A percentile compares a stretch with the other conserved stretches of the same genome.
Evolutionary conservation across 495 filamentous ascomycete genomes (phyloP).

Genomic region (Penicillium maclennaniae): DNA sequence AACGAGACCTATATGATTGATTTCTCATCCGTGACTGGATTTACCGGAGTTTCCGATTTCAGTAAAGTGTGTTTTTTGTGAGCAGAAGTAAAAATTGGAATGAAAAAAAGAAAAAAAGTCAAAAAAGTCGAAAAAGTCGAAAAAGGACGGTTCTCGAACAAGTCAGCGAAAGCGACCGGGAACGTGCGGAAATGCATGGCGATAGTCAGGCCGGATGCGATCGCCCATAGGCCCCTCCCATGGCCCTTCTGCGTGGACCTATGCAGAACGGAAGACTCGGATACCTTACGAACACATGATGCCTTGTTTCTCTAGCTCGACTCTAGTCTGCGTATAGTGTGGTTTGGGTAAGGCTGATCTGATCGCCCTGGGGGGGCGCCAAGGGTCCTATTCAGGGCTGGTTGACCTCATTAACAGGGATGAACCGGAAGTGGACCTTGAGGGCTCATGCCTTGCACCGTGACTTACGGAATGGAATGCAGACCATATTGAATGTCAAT

Average conservation of each 20-base stretch:
- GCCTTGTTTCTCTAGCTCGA: not conserved
- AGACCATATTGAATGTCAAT: too few relatives aligned
- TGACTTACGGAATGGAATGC: not conserved
- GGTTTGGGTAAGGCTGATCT: constrained; percentile 3
- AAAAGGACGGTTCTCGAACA: constrained; percentile 11
- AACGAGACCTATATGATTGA: constrained; percentile 17
- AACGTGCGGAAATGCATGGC: constrained; percentile 25
- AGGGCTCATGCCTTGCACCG: not conserved
- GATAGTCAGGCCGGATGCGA: constrained; percentile 17
- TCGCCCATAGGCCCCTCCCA: constrained; percentile 5
- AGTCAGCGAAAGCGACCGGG: constrained; percentile 19
- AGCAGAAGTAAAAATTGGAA: too few relatives aligned
- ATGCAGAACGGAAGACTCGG: constrained; percentile 16
- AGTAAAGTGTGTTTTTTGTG: constrained; percentile 12
- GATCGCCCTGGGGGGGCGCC: not conserved
- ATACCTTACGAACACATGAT: constrained; percentile 22
- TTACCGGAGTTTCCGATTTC: constrained; percentile 26
- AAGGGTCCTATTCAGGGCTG: too few relatives aligned
- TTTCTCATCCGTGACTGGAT: not conserved
- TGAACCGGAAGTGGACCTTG: not conserved
- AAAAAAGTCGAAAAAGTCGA: not conserved
- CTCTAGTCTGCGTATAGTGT: too few relatives aligned
- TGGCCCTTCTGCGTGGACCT: not conserved
- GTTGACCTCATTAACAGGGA: too few relatives aligned
- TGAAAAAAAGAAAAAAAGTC: not conserved